Evolutionary conservation across 2,329 filamentous ascomycete species (phyloP).

Genomic region (Cercospora sp.): DNA sequence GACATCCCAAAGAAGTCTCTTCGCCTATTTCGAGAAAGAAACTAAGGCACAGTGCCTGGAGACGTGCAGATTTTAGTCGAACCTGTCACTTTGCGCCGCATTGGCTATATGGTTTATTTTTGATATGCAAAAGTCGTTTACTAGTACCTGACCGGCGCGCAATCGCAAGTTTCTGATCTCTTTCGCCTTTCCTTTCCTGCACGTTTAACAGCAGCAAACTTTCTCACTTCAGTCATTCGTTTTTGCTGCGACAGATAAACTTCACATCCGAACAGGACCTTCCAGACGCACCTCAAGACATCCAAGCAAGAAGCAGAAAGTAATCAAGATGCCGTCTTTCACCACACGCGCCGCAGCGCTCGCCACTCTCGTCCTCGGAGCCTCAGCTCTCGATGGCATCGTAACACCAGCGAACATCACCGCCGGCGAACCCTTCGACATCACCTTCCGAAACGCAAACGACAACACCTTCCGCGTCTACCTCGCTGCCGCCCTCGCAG

Average conservation of each 20-base stretch:
- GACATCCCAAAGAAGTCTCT: neutral
- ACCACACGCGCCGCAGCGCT: slow-evolving; percentile 14
- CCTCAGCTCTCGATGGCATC: slow-evolving; percentile 32
- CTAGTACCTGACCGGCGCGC: neutral
- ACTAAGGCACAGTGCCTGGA: neutral
- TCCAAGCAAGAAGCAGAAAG: neutral
- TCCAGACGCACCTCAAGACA: neutral
- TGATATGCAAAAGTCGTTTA: neutral
- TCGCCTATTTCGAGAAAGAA: slow-evolving; percentile 4
- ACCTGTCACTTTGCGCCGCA: neutral
- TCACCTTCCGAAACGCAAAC: slow-evolving; percentile 38
- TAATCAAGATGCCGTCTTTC: slow-evolving; percentile 9
- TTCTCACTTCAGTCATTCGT: slow-evolving; percentile 20
- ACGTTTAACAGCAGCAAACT: neutral
- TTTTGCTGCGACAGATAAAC: neutral
- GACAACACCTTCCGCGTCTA: slow-evolving; percentile 38
- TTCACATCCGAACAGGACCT: neutral
- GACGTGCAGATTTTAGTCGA: neutral
- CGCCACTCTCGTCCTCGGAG: slow-evolving; percentile 17
- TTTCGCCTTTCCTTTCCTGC: neutral
- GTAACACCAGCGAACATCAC: slow-evolving; percentile 31
- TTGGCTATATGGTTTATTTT: slow-evolving; percentile 2
- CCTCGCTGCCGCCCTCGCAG: slow-evolving; percentile 38
- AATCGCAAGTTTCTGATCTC: neutral
- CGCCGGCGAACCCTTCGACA: slow-evolving; percentile 35